These are phyloP conservation scores for Amphirosellinia nigrospora DNA, from an alignment of 495 filamentous ascomycete genomes.

Conservation along the genomic window DNA sequence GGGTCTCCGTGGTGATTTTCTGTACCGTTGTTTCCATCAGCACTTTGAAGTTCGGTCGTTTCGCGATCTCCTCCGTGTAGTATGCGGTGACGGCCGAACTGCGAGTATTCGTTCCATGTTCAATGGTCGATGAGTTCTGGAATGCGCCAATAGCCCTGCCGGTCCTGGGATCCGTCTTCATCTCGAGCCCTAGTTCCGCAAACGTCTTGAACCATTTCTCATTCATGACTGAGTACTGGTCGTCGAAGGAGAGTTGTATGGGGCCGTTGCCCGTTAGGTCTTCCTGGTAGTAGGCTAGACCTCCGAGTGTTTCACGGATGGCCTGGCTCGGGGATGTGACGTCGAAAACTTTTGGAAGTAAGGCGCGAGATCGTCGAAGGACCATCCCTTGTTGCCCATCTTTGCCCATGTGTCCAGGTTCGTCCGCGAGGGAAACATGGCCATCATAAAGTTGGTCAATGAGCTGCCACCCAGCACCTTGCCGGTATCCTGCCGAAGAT, in stretches of 20 bases:
- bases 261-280: constrained; percentile 45
- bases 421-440: constrained; percentile 50
- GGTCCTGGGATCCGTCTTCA: constrained; percentile 45
- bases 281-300: constrained; percentile 43
- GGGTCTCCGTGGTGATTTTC: constrained; percentile 48
- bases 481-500: constrained; percentile 54
- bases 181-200: constrained; percentile 38
- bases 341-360: constrained; percentile 55
- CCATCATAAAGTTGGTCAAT: constrained; percentile 60
- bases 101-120: constrained; percentile 46
- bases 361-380: constrained; percentile 53
- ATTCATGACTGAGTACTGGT: constrained; percentile 42
- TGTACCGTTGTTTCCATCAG: constrained; percentile 53
- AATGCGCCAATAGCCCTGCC: constrained; percentile 54
- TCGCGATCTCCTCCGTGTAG: constrained; percentile 40
- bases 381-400: constrained; percentile 62
- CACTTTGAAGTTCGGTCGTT: constrained; percentile 53
- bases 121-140: constrained; percentile 50
- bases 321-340: constrained; percentile 37
- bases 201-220: constrained; percentile 48
- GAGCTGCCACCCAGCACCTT: constrained; percentile 64
- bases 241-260: constrained; percentile 48
- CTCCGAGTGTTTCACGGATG: constrained; percentile 38
- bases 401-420: constrained; percentile 60
- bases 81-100: constrained; percentile 49